Conservation (phyloP, 805 yeast genomes). For the Saitoella complicata region DNA sequence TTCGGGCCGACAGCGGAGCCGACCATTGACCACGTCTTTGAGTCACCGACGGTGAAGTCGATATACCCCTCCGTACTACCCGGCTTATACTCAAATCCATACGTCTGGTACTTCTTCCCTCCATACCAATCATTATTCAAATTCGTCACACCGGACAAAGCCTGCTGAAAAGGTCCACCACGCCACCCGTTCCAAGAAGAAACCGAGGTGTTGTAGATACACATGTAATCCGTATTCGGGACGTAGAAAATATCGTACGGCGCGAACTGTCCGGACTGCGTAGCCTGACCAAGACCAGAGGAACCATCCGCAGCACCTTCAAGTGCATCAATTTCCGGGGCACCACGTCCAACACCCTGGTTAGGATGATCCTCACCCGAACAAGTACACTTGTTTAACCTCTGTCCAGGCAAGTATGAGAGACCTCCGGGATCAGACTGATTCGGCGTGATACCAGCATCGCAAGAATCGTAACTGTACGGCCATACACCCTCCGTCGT, state of each 20-base stretch:
- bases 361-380: constrained; percentile 75
- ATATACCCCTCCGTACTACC: constrained; percentile 54
- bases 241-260: constrained; percentile 89
- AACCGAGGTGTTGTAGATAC: constrained; percentile 47
- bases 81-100: constrained; percentile 62
- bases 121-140: constrained; percentile 75
- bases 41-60: constrained; percentile 73
- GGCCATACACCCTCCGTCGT: constrained; percentile 94
- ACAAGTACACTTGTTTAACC: constrained; percentile 63
- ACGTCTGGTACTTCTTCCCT: constrained; percentile 45
- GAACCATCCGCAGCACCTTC: constrained; percentile 51
- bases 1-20: constrained; percentile 70
- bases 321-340: constrained; percentile 84
- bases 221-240: constrained; percentile 73
- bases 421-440: constrained; percentile 85
- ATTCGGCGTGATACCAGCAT: constrained; percentile 88
- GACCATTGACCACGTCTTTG: constrained; percentile 58
- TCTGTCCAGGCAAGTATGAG: constrained; percentile 74
- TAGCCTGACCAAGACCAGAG: constrained; percentile 35
- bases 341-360: constrained; percentile 78
- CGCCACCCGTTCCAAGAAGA: constrained; percentile 75
- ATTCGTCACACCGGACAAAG: constrained; percentile 67
- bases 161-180: constrained; percentile 92
- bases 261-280: constrained; percentile 85
- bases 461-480: constrained; percentile 70